Conservation (phyloP, 306 rosid species). For the Quercus robur region DNA sequence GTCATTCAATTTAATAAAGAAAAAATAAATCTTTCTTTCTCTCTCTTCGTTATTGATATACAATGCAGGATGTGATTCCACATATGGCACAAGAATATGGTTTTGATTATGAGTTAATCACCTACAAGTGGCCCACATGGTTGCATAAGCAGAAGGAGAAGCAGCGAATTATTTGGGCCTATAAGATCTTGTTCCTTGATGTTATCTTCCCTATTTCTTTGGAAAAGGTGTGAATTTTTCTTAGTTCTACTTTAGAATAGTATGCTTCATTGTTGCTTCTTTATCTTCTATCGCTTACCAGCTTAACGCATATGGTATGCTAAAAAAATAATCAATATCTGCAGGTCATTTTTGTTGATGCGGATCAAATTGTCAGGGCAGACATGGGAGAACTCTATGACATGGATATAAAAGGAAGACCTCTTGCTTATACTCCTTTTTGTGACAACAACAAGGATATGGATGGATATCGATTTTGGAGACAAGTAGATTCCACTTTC, state of each 20-base stretch:
- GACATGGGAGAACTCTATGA: conserved; percentile 99
- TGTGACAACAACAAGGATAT: conserved; percentile 97
- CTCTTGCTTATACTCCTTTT: conserved; percentile 94
- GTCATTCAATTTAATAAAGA: conserved; percentile 5
- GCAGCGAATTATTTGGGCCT: conserved; percentile 99
- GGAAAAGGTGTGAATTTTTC: conserved; percentile 70
- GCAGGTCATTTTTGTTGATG: conserved; percentile 98
- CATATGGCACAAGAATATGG: conserved; percentile 94
- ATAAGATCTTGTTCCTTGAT: conserved; percentile 94
- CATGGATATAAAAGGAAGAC: conserved; percentile 93
- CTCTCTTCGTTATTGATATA: conserved; percentile 16
- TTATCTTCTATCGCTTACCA: conserved; percentile 14
- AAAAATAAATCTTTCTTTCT: not conserved
- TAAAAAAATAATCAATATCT: conserved; percentile 30
- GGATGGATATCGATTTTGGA: conserved; percentile 99
- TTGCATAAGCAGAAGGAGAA: conserved; percentile 98
- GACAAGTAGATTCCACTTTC: conserved; percentile 66
- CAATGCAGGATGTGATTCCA: conserved; percentile 79
- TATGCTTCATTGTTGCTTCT: not conserved
- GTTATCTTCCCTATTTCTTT: conserved; percentile 97
- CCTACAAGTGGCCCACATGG: conserved; percentile 99
- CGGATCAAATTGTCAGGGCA: conserved; percentile 90
- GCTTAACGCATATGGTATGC: not conserved
- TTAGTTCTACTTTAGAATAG: conserved; percentile 2
- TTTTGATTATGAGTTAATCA: conserved; percentile 79